phyloP scores from a whole-genome alignment of 2,329 filamentous ascomycete genomes.

The Hymenoscyphus albidus region DNA sequence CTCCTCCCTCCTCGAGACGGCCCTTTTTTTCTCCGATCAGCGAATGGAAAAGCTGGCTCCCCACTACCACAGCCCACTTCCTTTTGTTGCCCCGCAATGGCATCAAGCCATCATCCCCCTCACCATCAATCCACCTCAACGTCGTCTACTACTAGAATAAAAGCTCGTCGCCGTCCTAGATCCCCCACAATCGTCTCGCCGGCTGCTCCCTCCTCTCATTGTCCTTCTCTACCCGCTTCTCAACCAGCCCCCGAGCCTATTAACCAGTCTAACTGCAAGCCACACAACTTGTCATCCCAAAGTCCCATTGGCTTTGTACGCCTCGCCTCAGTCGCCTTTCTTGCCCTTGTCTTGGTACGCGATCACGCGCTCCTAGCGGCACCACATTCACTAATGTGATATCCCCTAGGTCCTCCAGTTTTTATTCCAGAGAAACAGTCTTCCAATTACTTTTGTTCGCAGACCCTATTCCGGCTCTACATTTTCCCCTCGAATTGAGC shows the following conservation, averaged over 20 bases:
- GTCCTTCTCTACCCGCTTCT: conserved; percentile 11
- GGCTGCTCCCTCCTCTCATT: conserved; percentile 7
- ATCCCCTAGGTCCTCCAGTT: conserved; percentile 47
- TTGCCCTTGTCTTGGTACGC: conserved; percentile 34
- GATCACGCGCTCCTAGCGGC: conserved; percentile 13
- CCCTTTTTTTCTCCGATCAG: conserved; percentile 5
- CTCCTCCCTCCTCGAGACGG: not conserved
- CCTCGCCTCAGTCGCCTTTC: conserved; percentile 33
- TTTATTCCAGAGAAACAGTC: conserved; percentile 37
- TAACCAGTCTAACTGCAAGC: conserved; percentile 20
- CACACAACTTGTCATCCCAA: conserved; percentile 26
- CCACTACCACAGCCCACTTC: conserved; percentile 4
- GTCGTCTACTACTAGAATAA: conserved; percentile 28
- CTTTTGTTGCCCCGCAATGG: conserved; percentile 12
- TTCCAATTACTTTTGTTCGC: conserved; percentile 34
- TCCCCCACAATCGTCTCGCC: conserved; percentile 9
- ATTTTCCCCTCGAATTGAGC: conserved; percentile 43
- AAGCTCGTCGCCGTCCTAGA: conserved; percentile 26
- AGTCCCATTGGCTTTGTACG: conserved; percentile 31
- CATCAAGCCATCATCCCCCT: not conserved
- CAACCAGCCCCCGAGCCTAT: conserved; percentile 16
- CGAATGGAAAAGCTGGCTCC: conserved; percentile 11
- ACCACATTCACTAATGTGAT: conserved; percentile 5
- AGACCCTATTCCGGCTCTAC: conserved; percentile 32
- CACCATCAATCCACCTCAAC: conserved; percentile 26